These are phyloP conservation scores for Neocatenulostroma microsporum DNA, from an alignment of 2,329 filamentous ascomycete genomes.

Conservation along the genomic window DNA sequence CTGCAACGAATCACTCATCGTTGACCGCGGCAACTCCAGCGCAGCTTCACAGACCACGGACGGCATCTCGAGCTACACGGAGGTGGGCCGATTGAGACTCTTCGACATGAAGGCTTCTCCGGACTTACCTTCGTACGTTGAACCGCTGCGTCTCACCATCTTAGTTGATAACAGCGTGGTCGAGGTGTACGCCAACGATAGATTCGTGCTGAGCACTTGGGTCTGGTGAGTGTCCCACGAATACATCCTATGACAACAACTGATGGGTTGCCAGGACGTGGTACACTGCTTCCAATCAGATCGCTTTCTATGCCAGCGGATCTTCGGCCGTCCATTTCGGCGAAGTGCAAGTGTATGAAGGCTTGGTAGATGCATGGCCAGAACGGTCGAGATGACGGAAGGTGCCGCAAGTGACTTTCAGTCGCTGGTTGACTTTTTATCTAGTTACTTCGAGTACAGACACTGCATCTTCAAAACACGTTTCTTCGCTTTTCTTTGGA, in stretches of 20 bases:
- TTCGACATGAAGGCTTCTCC: slow-evolving; percentile 30
- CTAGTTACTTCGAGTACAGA: too few species aligned
- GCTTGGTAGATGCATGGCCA: slow-evolving; percentile 35
- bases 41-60: slow-evolving; percentile 31
- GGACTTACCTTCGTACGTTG: slow-evolving; percentile 25
- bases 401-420: too few species aligned
- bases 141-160: slow-evolving; percentile 35
- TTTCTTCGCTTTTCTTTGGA: too few species aligned
- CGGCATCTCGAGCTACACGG: slow-evolving; percentile 33
- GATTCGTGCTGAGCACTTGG: slow-evolving; percentile 39
- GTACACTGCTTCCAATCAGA: slow-evolving; percentile 30
- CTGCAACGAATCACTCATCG: slow-evolving; percentile 36
- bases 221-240: too few species aligned
- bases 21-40: slow-evolving; percentile 37
- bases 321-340: slow-evolving; percentile 26
- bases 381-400: too few species aligned
- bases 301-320: slow-evolving; percentile 33
- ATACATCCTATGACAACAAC: too few species aligned
- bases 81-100: slow-evolving; percentile 34
- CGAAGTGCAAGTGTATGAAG: slow-evolving; percentile 31
- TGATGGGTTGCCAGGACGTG: too few species aligned
- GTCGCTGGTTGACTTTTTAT: too few species aligned
- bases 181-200: slow-evolving; percentile 36
- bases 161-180: slow-evolving; percentile 32
- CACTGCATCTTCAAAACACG: too few species aligned